A percentile compares a stretch with the other conserved stretches of the same genome.
These are phyloP conservation scores for Cyphellophora europaea DNA, from an alignment of 2,329 filamentous ascomycete species.

Conservation along the genomic window DNA sequence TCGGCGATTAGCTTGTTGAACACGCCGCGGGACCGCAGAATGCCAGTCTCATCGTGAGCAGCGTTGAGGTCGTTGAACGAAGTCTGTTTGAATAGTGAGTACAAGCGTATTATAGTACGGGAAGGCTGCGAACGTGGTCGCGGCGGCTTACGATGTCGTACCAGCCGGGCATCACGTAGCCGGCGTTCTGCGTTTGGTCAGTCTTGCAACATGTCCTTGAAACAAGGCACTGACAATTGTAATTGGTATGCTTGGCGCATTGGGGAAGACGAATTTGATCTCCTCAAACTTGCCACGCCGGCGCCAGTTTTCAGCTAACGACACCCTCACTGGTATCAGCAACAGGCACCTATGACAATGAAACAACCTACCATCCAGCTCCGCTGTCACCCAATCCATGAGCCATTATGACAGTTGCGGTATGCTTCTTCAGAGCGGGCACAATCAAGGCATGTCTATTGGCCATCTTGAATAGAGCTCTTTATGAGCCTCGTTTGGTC, in stretches of 20 bases:
- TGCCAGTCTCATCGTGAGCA: constrained; percentile 53
- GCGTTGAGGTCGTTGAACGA: constrained; percentile 31
- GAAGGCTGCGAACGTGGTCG: constrained; percentile 23
- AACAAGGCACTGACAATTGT: constrained; percentile 64
- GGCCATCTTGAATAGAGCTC: constrained; percentile 13
- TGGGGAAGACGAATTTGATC: constrained; percentile 88
- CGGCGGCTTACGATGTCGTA: constrained; percentile 39
- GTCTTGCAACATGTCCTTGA: background rate
- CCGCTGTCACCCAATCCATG: constrained; percentile 80
- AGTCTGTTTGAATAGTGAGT: constrained; percentile 21
- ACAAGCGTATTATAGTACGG: background rate
- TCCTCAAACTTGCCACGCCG: constrained; percentile 71
- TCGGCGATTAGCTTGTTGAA: constrained; percentile 70
- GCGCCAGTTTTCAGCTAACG: constrained; percentile 80
- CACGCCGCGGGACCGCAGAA: constrained; percentile 63
- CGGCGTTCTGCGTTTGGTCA: constrained; percentile 11
- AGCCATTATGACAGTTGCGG: constrained; percentile 86
- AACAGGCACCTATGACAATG: background rate
- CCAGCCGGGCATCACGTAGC: constrained; percentile 23
- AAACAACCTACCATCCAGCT: constrained; percentile 32
- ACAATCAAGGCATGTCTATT: constrained; percentile 51
- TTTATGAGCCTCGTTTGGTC: too few species aligned
- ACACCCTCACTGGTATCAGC: constrained; percentile 42
- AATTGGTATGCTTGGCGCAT: constrained; percentile 79
- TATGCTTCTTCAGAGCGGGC: constrained; percentile 72